Evolutionary conservation across 2,329 filamentous ascomycete species (phyloP).

Genomic region (Colletotrichum sp.): DNA sequence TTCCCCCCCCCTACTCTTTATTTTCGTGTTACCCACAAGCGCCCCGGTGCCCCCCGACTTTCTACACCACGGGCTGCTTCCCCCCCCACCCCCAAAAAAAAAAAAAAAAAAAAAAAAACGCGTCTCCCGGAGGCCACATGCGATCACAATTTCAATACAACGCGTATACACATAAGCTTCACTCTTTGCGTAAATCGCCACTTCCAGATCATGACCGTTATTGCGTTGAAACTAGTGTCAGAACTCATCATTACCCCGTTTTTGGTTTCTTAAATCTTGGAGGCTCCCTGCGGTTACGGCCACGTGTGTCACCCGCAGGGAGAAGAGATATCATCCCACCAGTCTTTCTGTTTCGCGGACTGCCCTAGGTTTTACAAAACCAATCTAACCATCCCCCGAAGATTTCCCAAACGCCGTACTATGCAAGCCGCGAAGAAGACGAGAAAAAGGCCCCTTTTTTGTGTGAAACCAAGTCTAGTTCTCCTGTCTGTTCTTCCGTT

Average conservation of each 20-base stretch:
- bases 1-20: no score
- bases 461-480: slow-evolving; percentile 13
- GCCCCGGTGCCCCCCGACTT: no score
- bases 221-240: slow-evolving; percentile 6
- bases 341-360: slow-evolving; percentile 18
- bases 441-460: slow-evolving; percentile 13
- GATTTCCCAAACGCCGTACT: slow-evolving; percentile 43
- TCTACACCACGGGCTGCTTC: no score
- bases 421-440: slow-evolving; percentile 43
- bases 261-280: slow-evolving; percentile 10
- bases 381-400: slow-evolving; percentile 23
- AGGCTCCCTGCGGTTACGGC: neutral
- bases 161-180: neutral
- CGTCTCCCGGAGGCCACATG: neutral
- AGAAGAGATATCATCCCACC: slow-evolving; percentile 12
- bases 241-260: slow-evolving; percentile 19
- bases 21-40: no score
- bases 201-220: slow-evolving; percentile 6
- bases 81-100: no score
- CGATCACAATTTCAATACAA: neutral
- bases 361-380: slow-evolving; percentile 24
- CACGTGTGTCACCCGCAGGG: neutral
- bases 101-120: neutral
- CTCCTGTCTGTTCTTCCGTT: slow-evolving; percentile 57
- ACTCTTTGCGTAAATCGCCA: neutral